Percentiles rank a stretch among this genome's conserved stretches.
Evolutionary conservation across 2,329 filamentous ascomycete species (phyloP).

Genomic region (Ceratocystis alfenasii): DNA sequence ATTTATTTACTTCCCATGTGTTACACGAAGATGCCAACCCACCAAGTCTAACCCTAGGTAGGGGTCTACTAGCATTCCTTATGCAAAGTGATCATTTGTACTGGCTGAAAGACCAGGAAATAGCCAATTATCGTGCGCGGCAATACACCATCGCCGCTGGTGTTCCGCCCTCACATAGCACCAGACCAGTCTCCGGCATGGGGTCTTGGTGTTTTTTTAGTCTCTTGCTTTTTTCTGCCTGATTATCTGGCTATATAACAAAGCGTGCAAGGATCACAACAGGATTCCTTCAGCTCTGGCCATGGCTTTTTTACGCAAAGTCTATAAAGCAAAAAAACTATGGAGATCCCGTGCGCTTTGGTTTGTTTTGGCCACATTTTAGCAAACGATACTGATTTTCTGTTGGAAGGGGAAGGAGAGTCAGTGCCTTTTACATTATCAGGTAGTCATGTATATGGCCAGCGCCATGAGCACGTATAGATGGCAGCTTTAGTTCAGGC

Average conservation of each 20-base stretch:
- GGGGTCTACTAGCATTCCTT: neutral
- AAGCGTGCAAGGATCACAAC: neutral
- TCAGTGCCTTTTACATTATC: neutral
- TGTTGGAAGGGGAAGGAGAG: neutral
- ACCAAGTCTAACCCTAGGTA: neutral
- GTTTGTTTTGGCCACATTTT: neutral
- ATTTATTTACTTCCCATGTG: neutral
- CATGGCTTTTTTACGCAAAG: constrained; percentile 4
- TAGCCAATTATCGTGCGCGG: neutral
- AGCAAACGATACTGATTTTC: neutral
- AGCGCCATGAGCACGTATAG: no score
- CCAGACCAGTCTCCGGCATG: neutral
- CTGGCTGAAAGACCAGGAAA: neutral
- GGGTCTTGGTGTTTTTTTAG: neutral
- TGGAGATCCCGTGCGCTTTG: neutral
- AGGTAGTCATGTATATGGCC: no score
- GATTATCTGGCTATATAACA: neutral
- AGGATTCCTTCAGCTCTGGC: constrained; percentile 5
- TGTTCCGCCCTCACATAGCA: neutral
- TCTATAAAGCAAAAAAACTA: neutral
- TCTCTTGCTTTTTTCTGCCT: neutral
- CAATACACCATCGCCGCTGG: neutral
- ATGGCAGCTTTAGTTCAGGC: no score
- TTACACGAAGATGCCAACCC: neutral
- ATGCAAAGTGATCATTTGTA: neutral